A percentile compares a stretch with the other conserved stretches of the same genome.
Evolutionary conservation across 345 rosid species (phyloP).

Genomic region (Salix caprea): DNA sequence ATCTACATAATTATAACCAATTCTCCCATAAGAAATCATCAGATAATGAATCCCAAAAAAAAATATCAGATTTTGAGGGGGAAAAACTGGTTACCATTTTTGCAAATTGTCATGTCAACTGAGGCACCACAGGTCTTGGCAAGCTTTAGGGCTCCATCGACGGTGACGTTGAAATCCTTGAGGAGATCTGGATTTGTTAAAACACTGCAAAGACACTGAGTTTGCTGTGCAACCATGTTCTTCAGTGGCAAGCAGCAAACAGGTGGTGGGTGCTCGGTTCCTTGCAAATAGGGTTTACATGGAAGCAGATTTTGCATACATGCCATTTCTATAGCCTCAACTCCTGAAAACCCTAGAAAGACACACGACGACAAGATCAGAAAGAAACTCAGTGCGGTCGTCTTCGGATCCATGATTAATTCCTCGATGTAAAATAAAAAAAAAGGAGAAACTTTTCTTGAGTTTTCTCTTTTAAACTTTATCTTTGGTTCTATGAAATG

Average conservation of each 20-base stretch:
- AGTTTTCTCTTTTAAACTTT: too few relatives aligned
- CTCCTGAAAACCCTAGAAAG: background rate
- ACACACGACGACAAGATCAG: constrained; percentile 4
- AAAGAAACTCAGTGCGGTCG: background rate
- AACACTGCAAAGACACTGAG: constrained; percentile 44
- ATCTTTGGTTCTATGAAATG: too few relatives aligned
- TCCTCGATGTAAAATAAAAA: too few relatives aligned
- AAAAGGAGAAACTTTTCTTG: too few relatives aligned
- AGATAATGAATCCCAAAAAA: too few relatives aligned
- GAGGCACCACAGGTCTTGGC: constrained; percentile 49
- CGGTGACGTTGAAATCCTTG: constrained; percentile 36
- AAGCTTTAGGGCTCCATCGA: constrained; percentile 41
- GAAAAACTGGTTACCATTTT: constrained; percentile 7
- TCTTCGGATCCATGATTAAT: constrained; percentile 12
- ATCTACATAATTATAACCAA: too few relatives aligned
- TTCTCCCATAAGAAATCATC: too few relatives aligned
- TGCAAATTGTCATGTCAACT: constrained; percentile 38
- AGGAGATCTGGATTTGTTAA: constrained; percentile 23
- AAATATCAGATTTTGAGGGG: too few relatives aligned
- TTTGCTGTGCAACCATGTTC: constrained; percentile 25
- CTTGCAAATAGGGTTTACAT: constrained; percentile 35
- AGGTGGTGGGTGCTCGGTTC: constrained; percentile 22
- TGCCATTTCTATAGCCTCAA: background rate
- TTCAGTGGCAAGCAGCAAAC: constrained; percentile 52
- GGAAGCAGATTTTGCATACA: constrained; percentile 45